Evolutionary conservation across 2,329 filamentous ascomycete genomes (phyloP), one percentile per base, ranked within the genome.

Genomic region (Penicillium sp.): DNA sequence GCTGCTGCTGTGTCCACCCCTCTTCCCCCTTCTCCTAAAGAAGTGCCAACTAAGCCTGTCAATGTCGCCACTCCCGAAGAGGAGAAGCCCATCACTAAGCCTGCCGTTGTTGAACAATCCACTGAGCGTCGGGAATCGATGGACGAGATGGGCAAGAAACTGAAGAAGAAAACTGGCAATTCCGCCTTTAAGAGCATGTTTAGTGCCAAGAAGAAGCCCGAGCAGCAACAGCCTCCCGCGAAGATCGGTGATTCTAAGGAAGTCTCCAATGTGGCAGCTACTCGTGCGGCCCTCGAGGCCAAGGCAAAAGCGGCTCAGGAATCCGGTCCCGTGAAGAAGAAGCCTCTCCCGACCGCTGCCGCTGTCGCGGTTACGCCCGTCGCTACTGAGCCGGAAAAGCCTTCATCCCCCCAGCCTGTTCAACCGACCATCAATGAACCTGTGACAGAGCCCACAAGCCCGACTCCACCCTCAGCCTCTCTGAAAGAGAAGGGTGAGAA

Each of bases 181-280:
- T 63, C 71, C 13, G 73, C 72, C n/a, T 72, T 79, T 54, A 78
- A 78, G 66, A 71, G 67, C 40, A 72, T 79, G 63, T 79, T 79
- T 57, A 71, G 71, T 18, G 70, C 64, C 57, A 78, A 76, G 63
- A 70, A 73, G 60, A 75, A 74, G 65, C 66, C 62, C 37, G 67
- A 72, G 9, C 64, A 61, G 52, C 65, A 71, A 11, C 65, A 60
- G 52, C 64, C 66, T 18, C 62, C 70, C 10, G 63, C 71, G 62
- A 75, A 76, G 56, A 64, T 67, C 53, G 70, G 66, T 32, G 66
- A 66, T 37, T 63, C 65, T 39, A 62, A 58, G 40, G 69, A 70
- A 22, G 61, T 64, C 2, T 74, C 74, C 14, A 71, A 74, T 42
- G 74, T 76, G 49, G 76, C 76, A 39, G 74, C 74, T 56, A 74